These are phyloP conservation scores for Stephania japonica DNA, from an alignment of 164 flowering plant species.

Conservation along the genomic window DNA sequence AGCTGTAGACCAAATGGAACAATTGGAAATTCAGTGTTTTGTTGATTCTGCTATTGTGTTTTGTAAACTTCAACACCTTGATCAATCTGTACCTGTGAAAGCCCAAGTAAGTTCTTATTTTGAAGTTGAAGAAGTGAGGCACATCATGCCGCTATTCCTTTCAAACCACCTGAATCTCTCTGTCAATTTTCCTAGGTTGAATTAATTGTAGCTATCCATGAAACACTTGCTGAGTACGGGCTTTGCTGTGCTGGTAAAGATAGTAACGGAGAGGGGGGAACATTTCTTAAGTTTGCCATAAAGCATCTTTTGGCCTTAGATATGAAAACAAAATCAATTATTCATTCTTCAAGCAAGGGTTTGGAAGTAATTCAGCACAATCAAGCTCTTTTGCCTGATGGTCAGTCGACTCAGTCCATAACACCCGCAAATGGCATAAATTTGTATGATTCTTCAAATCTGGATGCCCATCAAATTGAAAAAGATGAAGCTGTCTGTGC, in stretches of 20 bases:
- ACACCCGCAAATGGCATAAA: slow-evolving; percentile 21
- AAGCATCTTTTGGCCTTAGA: slow-evolving; percentile 81
- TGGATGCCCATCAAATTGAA: slow-evolving; percentile 20
- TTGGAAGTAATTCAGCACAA: slow-evolving; percentile 27
- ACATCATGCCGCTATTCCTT: background rate
- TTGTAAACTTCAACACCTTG: slow-evolving; percentile 85
- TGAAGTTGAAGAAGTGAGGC: slow-evolving; percentile 7
- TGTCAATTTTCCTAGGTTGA: slow-evolving; percentile 49
- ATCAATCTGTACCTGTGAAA: slow-evolving; percentile 48
- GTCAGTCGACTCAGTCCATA: slow-evolving; percentile 23
- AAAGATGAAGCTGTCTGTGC: slow-evolving; percentile 16
- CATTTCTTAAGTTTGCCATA: slow-evolving; percentile 85
- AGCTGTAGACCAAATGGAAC: slow-evolving; percentile 43
- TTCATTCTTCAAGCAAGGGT: slow-evolving; percentile 29
- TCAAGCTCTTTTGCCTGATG: slow-evolving; percentile 12
- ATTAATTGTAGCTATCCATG: slow-evolving; percentile 77
- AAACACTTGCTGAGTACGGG: slow-evolving; percentile 91
- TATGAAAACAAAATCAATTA: slow-evolving; percentile 69
- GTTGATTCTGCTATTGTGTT: slow-evolving; percentile 69
- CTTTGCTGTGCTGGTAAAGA: slow-evolving; percentile 80
- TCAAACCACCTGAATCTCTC: background rate
- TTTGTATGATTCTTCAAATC: slow-evolving; percentile 16
- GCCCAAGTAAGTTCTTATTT: slow-evolving; percentile 47
- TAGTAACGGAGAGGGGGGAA: slow-evolving; percentile 78
- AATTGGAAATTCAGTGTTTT: slow-evolving; percentile 50